Base-by-base conservation (phyloP, 1,284 basidiomycete species). In the Fomitopsis betulina region DNA sequence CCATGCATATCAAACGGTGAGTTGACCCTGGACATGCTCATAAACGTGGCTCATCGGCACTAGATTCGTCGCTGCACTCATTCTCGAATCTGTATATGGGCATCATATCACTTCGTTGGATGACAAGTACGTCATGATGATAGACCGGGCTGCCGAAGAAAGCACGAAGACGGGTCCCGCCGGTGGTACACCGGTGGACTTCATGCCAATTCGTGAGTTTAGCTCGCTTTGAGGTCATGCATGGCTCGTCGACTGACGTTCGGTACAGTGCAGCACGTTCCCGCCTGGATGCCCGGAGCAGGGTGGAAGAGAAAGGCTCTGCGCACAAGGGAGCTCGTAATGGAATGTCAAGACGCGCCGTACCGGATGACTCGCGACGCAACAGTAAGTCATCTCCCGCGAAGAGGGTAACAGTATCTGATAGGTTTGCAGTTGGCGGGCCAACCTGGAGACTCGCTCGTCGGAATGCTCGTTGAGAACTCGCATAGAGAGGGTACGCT, bases 201-300 rank as follows among this genome's bases (percentile, higher is more conserved):
- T 53, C 2, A 10, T 53, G 6, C 52, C 52, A 7, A 3, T 40
- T 2, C n/a, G 52, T 53, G n/a, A 45, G 53, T 35, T 3, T 17
- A 13, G n/a, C n/a, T 9, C 21, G 23, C 13, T 4, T 12, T 30
- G 27, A 30, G 8, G 5, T 30, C 3, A n/a, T 2, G 2, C 27
- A n/a, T 21, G 23, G 52, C 37, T 9, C 37, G 12, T 37, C 7
- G 2, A 43, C 4, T n/a, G 12, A n/a, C 5, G 39, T 25, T 10
- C 9, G 51, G 42, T 21, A 15, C 59, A 73, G 73, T 75, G 54
- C 63, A 63, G 30, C 60, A 72, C 51, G 21, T 75, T 3, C 75
- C 75, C 1, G 57, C 62, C 9, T 76, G 75, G 74, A 63, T 75
- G 33, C 75, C 75, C 17, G 74, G 74, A 4, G 67, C 70, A 2